These are phyloP conservation scores for Rickenella mellea DNA, from an alignment of 768 basidiomycete genomes.

Conservation along the genomic window DNA sequence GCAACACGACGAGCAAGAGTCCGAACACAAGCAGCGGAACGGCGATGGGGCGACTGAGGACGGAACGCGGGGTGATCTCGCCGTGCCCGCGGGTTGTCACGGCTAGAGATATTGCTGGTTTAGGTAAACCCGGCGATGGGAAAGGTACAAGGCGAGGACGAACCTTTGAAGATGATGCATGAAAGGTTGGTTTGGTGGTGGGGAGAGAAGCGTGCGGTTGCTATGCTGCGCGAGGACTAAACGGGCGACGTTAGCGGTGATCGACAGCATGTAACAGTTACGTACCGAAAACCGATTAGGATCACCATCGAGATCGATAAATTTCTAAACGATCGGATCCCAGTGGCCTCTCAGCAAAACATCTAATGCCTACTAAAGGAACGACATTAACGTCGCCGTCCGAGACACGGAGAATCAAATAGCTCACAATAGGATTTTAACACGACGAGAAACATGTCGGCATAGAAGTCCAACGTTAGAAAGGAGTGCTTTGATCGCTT, in stretches of 20 bases:
- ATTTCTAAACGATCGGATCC: constrained; percentile 72
- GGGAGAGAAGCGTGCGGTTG: constrained; percentile 74
- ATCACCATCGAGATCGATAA: constrained; percentile 80
- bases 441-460: constrained; percentile 76
- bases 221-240: constrained; percentile 62
- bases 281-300: constrained; percentile 68
- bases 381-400: neutral
- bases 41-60: constrained; percentile 79
- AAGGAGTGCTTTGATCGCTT: constrained; percentile 80
- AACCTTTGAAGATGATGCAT: neutral
- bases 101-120: too few species aligned
- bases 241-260: neutral
- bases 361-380: constrained; percentile 30
- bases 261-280: neutral
- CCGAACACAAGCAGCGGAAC: constrained; percentile 83
- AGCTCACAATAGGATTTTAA: constrained; percentile 78
- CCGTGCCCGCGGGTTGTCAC: constrained; percentile 90
- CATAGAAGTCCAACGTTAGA: constrained; percentile 81
- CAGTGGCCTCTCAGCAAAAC: constrained; percentile 90
- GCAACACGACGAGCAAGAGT: constrained; percentile 79
- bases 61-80: constrained; percentile 82
- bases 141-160: neutral
- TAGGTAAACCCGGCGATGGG: too few species aligned
- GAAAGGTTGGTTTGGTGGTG: constrained; percentile 65
- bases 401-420: neutral